A percentile compares a stretch with the other conserved stretches of the same genome.
Evolutionary conservation across 495 filamentous ascomycete species (phyloP).

Genomic region (Parachaetomium inaequale): DNA sequence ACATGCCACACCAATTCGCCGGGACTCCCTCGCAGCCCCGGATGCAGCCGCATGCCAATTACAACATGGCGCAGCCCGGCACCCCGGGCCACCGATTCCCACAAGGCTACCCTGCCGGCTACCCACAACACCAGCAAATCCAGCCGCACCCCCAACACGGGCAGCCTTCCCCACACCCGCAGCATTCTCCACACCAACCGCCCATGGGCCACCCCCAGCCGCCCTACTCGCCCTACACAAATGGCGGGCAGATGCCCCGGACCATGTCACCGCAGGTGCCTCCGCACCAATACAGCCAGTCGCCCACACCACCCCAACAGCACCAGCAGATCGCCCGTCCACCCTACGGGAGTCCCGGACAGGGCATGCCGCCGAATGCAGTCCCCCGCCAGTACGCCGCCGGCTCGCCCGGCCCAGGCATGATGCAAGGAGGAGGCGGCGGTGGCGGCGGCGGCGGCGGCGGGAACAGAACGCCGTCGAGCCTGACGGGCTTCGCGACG

Average conservation of each 20-base stretch:
- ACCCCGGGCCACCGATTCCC: constrained; percentile 32
- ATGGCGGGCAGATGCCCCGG: constrained; percentile 34
- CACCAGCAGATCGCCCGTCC: constrained; percentile 29
- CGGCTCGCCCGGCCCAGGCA: constrained; percentile 17
- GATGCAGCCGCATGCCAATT: constrained; percentile 30
- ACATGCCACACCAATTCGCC: constrained; percentile 37
- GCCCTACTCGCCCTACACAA: constrained; percentile 29
- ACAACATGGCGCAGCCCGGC: constrained; percentile 30
- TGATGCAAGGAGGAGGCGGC: constrained; percentile 14
- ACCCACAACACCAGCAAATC: constrained; percentile 30
- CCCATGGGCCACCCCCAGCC: constrained; percentile 26
- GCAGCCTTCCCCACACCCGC: constrained; percentile 23
- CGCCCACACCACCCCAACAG: constrained; percentile 32
- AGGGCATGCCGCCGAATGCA: constrained; percentile 30
- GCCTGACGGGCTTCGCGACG: constrained; percentile 35
- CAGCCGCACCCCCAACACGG: constrained; percentile 30
- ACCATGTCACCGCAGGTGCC: constrained; percentile 36
- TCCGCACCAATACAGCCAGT: constrained; percentile 31
- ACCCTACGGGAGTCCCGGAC: constrained; percentile 25
- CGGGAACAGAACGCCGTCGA: constrained; percentile 18
- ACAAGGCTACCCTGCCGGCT: constrained; percentile 29
- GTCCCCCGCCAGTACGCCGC: constrained; percentile 27
- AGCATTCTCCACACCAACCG: constrained; percentile 33
- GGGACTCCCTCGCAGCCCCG: constrained; percentile 38
- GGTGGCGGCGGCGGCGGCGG: constrained; percentile 7